A percentile compares a stretch with the other conserved stretches of the same genome.
Conservation (phyloP, 192 early-diverging fungal genomes). For the Coemansia sp. region DNA sequence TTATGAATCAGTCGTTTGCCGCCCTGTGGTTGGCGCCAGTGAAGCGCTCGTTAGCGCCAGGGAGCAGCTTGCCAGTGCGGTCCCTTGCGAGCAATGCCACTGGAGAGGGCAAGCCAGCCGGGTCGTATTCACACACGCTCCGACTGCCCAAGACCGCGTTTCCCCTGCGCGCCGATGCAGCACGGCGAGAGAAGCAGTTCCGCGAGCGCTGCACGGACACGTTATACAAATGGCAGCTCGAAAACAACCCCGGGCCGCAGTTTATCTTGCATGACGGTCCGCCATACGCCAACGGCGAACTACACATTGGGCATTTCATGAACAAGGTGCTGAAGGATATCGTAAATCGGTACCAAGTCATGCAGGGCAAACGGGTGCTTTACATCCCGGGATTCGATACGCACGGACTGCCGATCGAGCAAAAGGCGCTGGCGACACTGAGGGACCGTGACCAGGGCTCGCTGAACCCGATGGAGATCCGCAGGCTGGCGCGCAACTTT, state of each 20-base stretch:
- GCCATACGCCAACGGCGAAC: slow-evolving; percentile 77
- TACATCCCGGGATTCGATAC: slow-evolving; percentile 82
- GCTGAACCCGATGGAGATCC: slow-evolving; percentile 41
- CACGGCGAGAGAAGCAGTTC: slow-evolving; percentile 59
- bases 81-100: neutral
- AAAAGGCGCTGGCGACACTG: slow-evolving; percentile 68
- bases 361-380: slow-evolving; percentile 68
- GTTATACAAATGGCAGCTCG: slow-evolving; percentile 74
- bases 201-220: slow-evolving; percentile 62
- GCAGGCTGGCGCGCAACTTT: slow-evolving; percentile 55
- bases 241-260: slow-evolving; percentile 63
- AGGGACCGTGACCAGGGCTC: slow-evolving; percentile 44
- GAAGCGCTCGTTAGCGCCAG: neutral
- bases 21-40: slow-evolving; percentile 4
- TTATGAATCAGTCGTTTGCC: slow-evolving; percentile 42
- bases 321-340: slow-evolving; percentile 86
- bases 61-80: neutral
- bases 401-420: slow-evolving; percentile 80
- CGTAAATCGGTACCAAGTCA: slow-evolving; percentile 69
- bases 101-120: slow-evolving; percentile 12
- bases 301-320: slow-evolving; percentile 76
- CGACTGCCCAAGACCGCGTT: slow-evolving; percentile 72
- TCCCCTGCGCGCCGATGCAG: slow-evolving; percentile 65
- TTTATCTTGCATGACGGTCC: slow-evolving; percentile 83
- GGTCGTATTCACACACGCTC: slow-evolving; percentile 57